Percentiles rank a stretch among this genome's conserved stretches.
Evolutionary conservation across 805 yeast species (phyloP).

Genomic region (Yarrowia sp.): DNA sequence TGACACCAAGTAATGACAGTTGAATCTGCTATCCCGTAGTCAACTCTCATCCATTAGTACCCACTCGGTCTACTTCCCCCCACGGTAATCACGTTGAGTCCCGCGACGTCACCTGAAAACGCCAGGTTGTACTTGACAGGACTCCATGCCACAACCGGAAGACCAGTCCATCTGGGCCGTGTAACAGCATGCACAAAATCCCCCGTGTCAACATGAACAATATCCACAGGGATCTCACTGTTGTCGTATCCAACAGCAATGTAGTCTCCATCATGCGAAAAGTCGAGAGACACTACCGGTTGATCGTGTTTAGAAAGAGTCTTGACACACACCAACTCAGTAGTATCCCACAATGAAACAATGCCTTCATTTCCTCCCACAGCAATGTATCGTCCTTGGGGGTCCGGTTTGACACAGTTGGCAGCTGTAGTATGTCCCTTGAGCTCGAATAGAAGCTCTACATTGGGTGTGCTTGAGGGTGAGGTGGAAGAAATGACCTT

Average conservation of each 20-base stretch:
- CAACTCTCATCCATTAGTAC: background rate
- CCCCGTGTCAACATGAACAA: conserved; percentile 51
- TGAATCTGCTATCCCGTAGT: too few relatives aligned
- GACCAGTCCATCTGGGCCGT: conserved; percentile 43
- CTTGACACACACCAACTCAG: conserved; percentile 52
- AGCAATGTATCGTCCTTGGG: conserved; percentile 58
- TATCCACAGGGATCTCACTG: conserved; percentile 51
- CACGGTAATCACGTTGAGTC: conserved; percentile 20
- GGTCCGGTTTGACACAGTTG: conserved; percentile 58
- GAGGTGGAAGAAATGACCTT: background rate
- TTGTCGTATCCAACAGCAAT: conserved; percentile 57
- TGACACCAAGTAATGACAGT: too few relatives aligned
- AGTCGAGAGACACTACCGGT: conserved; percentile 53
- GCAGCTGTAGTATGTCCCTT: conserved; percentile 60
- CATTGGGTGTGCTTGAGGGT: background rate
- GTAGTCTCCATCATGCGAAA: conserved; percentile 57
- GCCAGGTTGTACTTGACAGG: conserved; percentile 48
- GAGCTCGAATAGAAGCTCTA: conserved; percentile 9
- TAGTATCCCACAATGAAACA: conserved; percentile 58
- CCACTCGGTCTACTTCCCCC: conserved; percentile 26
- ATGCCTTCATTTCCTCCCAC: conserved; percentile 67
- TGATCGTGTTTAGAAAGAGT: conserved; percentile 52
- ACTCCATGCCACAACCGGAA: conserved; percentile 49
- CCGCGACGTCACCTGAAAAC: conserved; percentile 45
- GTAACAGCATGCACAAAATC: conserved; percentile 43